Conservation (phyloP, 306 rosid genomes). For the Canavalia ensiformis region DNA sequence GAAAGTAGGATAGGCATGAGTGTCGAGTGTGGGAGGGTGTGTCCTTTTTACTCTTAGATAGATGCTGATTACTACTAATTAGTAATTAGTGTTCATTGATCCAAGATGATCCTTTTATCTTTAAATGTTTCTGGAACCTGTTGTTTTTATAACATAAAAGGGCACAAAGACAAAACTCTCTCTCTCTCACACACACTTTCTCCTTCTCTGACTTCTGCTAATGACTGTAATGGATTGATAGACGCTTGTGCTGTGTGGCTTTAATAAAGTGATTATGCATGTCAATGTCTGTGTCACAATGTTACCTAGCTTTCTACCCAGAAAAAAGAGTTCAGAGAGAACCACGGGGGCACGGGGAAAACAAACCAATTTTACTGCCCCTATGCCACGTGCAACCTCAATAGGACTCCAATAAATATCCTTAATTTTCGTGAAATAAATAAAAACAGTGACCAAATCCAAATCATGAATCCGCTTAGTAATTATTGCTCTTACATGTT, state of each 20-base stretch:
- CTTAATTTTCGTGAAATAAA: slow-evolving; percentile 54
- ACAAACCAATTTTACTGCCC: slow-evolving; percentile 48
- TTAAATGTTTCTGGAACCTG: neutral
- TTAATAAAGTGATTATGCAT: slow-evolving; percentile 61
- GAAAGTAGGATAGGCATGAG: too few species aligned
- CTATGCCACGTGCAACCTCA: slow-evolving; percentile 57
- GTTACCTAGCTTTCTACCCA: slow-evolving; percentile 50
- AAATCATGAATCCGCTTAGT: slow-evolving; percentile 30
- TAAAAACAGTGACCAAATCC: slow-evolving; percentile 17
- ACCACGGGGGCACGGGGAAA: slow-evolving; percentile 44
- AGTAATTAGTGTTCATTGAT: slow-evolving; percentile 21
- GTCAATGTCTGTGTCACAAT: slow-evolving; percentile 57
- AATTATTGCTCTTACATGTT: slow-evolving; percentile 7
- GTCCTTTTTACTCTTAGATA: neutral
- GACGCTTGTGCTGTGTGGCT: slow-evolving; percentile 39
- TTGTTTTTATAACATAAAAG: neutral
- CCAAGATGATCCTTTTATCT: neutral
- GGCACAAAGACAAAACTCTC: slow-evolving; percentile 21
- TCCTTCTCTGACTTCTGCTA: too few species aligned
- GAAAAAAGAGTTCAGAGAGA: slow-evolving; percentile 32
- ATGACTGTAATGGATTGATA: too few species aligned
- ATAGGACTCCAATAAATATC: slow-evolving; percentile 27
- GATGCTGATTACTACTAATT: neutral
- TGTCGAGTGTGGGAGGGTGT: too few species aligned
- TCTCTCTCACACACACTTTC: neutral